These are phyloP conservation scores for Leptomonas pyrrhocoris DNA, from an alignment of 208 protist species.

Conservation along the genomic window DNA sequence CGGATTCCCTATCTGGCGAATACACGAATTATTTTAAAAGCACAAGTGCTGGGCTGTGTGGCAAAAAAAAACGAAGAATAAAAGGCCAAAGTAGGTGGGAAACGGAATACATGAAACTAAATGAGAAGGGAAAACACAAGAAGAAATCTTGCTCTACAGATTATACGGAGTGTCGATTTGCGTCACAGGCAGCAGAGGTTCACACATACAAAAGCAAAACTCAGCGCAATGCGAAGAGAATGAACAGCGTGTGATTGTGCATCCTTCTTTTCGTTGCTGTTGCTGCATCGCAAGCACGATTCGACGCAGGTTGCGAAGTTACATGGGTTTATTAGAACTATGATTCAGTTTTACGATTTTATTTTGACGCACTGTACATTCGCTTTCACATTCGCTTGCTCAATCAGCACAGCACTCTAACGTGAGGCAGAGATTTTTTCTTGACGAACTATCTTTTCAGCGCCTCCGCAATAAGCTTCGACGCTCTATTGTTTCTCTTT, in stretches of 20 bases:
- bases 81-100: not conserved
- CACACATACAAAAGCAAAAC: no score
- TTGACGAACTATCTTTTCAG: not conserved
- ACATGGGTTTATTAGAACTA: no score
- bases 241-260: no score
- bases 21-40: not conserved
- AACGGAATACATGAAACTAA: not conserved
- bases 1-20: not conserved
- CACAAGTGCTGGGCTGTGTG: not conserved
- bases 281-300: no score
- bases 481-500: constrained; percentile 19
- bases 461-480: constrained; percentile 15
- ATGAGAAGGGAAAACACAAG: not conserved
- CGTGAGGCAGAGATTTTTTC: not conserved
- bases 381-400: not conserved
- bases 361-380: not conserved
- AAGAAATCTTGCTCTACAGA: not conserved
- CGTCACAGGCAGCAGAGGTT: no score
- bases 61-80: not conserved
- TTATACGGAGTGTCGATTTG: no score
- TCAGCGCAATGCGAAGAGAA: no score
- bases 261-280: no score
- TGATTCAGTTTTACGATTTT: no score
- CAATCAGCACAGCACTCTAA: not conserved
- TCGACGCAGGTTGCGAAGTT: no score